Evolutionary conservation across 2,329 filamentous ascomycete species (phyloP), one percentile per base, ranked within the genome.

Genomic region (Byssochlamys sp.): DNA sequence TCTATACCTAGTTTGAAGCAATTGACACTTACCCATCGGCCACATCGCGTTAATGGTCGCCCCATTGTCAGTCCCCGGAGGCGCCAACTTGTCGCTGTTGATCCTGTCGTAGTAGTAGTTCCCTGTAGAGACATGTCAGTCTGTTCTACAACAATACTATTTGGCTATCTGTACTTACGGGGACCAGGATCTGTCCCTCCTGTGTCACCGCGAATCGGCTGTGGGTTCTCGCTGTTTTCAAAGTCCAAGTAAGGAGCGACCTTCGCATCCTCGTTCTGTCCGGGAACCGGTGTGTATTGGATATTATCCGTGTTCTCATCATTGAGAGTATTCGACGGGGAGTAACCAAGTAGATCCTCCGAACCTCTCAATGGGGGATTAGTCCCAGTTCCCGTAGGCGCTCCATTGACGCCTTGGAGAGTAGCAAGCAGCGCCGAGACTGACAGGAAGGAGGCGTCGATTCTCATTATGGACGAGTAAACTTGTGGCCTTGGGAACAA

Each of bases 171-270:
- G 7, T 6, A 65, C 67, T 55, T 71, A 67, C 78, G 73, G 54
- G 80, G 80, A 2, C 81, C 81, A 5, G 80, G 77, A 61, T 83
- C 80, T 0, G 77, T 80, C 2, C 69, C 72, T 11, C 81, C 82
- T 10, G 63, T 69, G 11, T 63, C 66, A 2, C 82, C 82, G 5
- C 82, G 77, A 50, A 84, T 78, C 1, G 82, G 82, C 65, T 84
- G 80, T 0, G 82, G 81, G 35, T 76, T 75, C 2, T 79, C 71
- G 28, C 77, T 75, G 55, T 76, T 70, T 54, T 78, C 74, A 61
- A 85, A 82, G 66, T 84, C 75, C 0, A 85, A 74, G 57, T 78
- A 81, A 1, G 77, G 64, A 0, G 82, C 83, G 12, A 82, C 70
- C 9, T 79, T 69, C 0, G 74, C 71, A 53, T 80, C 74, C 0